A percentile compares a stretch with the other conserved stretches of the same genome.
phyloP scores from a whole-genome alignment of 495 filamentous ascomycete genomes.

The Filosporella fistucella region DNA sequence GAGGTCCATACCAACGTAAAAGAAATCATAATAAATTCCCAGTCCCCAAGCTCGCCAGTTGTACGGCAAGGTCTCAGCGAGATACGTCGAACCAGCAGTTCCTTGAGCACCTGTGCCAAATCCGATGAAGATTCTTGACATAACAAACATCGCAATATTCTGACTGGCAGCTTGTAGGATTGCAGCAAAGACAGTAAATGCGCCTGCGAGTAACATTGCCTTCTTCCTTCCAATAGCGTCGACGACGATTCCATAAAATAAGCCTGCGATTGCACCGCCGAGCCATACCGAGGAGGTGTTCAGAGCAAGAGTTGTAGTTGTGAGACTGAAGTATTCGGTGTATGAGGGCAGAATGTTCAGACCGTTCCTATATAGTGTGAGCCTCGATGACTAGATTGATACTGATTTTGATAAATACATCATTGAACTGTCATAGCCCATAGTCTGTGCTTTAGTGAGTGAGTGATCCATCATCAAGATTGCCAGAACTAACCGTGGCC shows the following conservation, averaged over 20 bases:
- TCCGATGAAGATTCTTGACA: conserved; percentile 37
- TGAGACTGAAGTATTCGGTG: conserved; percentile 43
- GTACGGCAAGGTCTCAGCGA: conserved; percentile 34
- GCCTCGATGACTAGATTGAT: not conserved
- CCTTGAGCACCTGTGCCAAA: conserved; percentile 2
- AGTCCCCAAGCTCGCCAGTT: conserved; percentile 36
- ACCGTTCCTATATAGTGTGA: conserved; percentile 34
- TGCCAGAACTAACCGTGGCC: not conserved
- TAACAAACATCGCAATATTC: conserved; percentile 38
- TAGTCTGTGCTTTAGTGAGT: conserved; percentile 4
- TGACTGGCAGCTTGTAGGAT: conserved; percentile 41
- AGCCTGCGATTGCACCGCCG: conserved; percentile 2
- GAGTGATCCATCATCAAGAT: not conserved
- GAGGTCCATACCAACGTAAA: conserved; percentile 29
- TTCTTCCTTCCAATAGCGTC: conserved; percentile 31
- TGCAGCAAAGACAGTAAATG: conserved; percentile 36
- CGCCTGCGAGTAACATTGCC: conserved; percentile 35
- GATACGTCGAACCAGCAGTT: conserved; percentile 23
- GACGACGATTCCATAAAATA: conserved; percentile 3
- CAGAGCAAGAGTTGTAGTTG: conserved; percentile 13
- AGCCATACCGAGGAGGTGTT: conserved; percentile 16
- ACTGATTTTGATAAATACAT: not conserved
- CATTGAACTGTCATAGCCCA: conserved; percentile 16
- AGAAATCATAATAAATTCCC: conserved; percentile 38
- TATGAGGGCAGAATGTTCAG: conserved; percentile 47